Base-by-base conservation (phyloP, 257 asterid species). In the Mentha longifolia region DNA sequence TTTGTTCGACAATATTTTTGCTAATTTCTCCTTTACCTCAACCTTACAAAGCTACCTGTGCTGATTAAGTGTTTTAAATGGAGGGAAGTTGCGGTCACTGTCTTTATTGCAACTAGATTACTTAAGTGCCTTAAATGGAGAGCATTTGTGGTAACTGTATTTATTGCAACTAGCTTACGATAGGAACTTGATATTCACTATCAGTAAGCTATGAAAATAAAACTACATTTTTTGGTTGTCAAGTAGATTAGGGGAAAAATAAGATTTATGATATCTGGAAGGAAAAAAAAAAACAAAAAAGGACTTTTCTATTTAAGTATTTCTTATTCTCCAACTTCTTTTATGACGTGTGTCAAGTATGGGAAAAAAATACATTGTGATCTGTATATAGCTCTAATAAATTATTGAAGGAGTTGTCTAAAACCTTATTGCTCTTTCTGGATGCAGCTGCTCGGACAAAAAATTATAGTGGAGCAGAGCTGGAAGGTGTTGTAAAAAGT, bases 401-500 rank as follows among this genome's bases (percentile, higher is more conserved):
- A 43, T 50, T 60, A 52, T 58, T 42, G 19, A 63, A 39, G 10
- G 16, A 43, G 25, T 68, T 58, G 55, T 58, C 15, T 46, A n/a
- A 42, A 74, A 16, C 67, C 20, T 57, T 46, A 37, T 56, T n/a
- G 5, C 62, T 35, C 59, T 56, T 77, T 58, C 67, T 70, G 65
- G 58, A 76, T 86, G 83, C 88, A 95, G 99, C 99, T 80, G 96
- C 98, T 52, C 83, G 98, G 69, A 88, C 99, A 55, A 92, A 95
- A 82, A 95, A 95, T 77, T 94, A 78, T 63, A 94, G 99, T 80
- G 99, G 99, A 66, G 97, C 99, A 54, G 99, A 94, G 85, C 97
- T 95, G 77, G 99, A 95, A 85, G 99, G 99, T 74, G 98, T 92
- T 50, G 99, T 92, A 19, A 95, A 95, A 81, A 92, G 98, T 89